A percentile compares a stretch with the other conserved stretches of the same genome.
Evolutionary conservation across 495 filamentous ascomycete species (phyloP).

Genomic region (Talaromyces proteolyticus): DNA sequence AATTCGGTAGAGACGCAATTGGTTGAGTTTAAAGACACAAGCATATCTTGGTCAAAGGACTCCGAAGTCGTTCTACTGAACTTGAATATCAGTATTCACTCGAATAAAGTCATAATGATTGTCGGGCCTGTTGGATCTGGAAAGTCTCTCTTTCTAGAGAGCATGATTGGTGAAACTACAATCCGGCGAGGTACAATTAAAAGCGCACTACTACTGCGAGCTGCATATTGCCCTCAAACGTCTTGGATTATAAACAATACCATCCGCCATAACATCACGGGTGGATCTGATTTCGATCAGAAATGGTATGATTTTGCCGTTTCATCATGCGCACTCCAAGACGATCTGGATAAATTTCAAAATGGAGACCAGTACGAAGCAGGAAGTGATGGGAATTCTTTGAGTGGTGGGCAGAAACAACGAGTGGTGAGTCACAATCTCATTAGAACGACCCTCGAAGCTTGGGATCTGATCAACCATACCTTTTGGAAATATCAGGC

Average conservation of each 20-base stretch:
- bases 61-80: conserved; percentile 15
- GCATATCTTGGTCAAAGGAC: conserved; percentile 5
- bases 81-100: conserved; percentile 19
- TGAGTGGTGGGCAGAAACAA: conserved; percentile 82
- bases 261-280: conserved; percentile 30
- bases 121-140: conserved; percentile 36
- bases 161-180: conserved; percentile 16
- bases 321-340: conserved; percentile 19
- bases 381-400: conserved; percentile 73
- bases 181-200: conserved; percentile 13
- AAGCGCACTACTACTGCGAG: background rate
- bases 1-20: conserved; percentile 17
- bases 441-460: background rate
- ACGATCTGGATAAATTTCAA: conserved; percentile 22
- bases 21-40: conserved; percentile 5
- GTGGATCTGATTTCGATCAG: conserved; percentile 12
- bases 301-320: conserved; percentile 27
- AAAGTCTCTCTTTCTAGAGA: conserved; percentile 34
- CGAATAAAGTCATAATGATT: conserved; percentile 27
- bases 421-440: conserved; percentile 24
- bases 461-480: background rate
- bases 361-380: conserved; percentile 69
- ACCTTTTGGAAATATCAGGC: conserved; percentile 5
- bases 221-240: conserved; percentile 34
- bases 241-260: conserved; percentile 36